A percentile compares a stretch with the other conserved stretches of the same genome.
phyloP scores from a whole-genome alignment of 441 rosid species.

The Viola pubescens region DNA sequence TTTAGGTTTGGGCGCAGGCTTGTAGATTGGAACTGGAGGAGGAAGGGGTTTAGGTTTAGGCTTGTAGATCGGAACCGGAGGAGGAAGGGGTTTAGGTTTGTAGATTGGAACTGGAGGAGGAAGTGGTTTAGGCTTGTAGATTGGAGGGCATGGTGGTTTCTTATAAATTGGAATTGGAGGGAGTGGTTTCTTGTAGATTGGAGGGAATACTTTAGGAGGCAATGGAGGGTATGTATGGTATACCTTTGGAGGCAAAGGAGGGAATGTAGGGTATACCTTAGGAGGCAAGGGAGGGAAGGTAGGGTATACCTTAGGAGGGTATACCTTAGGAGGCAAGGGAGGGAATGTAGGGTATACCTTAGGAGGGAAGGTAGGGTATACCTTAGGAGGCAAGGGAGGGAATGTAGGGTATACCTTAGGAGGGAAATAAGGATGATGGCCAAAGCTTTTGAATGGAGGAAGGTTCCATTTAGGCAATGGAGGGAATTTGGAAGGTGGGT shows the following conservation, averaged over 20 bases:
- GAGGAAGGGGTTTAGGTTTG: constrained; percentile 12
- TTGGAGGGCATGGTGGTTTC: constrained; percentile 10
- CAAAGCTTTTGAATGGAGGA: constrained; percentile 31
- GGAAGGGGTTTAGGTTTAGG: constrained; percentile 5
- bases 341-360: constrained; percentile 12
- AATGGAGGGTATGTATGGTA: not conserved
- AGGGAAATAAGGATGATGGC: constrained; percentile 20
- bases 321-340: constrained; percentile 3
- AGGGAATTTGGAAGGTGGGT: constrained; percentile 27
- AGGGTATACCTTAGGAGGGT: not conserved
- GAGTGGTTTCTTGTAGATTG: constrained; percentile 1
- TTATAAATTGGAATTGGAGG: constrained; percentile 13
- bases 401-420: constrained; percentile 11
- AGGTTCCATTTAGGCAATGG: constrained; percentile 23
- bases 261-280: constrained; percentile 8
- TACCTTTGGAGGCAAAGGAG: constrained; percentile 10
- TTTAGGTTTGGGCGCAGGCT: not conserved
- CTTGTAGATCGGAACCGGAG: constrained; percentile 11
- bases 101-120: constrained; percentile 14
- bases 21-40: constrained; percentile 25
- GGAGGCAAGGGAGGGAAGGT: constrained; percentile 6
- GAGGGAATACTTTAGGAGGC: constrained; percentile 7
- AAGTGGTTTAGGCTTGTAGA: constrained; percentile 11
- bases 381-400: constrained; percentile 14
- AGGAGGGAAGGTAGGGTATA: constrained; percentile 7